Evolutionary conservation across 352 stramenopile genomes (phyloP).

Genomic region (Phytophthora podocarpi): DNA sequence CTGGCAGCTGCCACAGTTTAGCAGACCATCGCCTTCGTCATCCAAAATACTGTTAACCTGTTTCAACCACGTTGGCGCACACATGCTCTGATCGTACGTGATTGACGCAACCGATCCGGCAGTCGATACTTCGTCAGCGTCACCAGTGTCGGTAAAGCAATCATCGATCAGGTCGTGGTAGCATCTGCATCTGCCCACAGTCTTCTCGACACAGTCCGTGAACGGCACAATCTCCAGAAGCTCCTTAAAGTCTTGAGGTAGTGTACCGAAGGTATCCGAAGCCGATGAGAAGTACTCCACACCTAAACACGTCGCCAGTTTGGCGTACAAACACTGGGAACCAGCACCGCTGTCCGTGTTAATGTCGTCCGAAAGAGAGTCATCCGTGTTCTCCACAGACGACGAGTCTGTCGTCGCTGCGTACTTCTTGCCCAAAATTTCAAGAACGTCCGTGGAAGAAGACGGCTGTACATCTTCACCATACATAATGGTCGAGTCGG

Average conservation of each 20-base stretch:
- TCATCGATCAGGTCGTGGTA: slow-evolving; percentile 53
- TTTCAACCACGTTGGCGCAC: slow-evolving; percentile 51
- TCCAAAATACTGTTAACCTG: slow-evolving; percentile 60
- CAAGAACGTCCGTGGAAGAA: slow-evolving; percentile 21
- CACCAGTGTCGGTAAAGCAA: slow-evolving; percentile 50
- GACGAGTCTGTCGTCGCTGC: slow-evolving; percentile 33
- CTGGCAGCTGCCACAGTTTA: slow-evolving; percentile 80
- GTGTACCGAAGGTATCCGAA: slow-evolving; percentile 56
- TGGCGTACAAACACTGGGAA: slow-evolving; percentile 68
- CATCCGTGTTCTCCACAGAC: slow-evolving; percentile 32
- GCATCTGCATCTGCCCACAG: slow-evolving; percentile 47
- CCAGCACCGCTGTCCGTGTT: slow-evolving; percentile 25
- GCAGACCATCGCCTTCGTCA: slow-evolving; percentile 45
- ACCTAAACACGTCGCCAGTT: slow-evolving; percentile 72
- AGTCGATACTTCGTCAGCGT: slow-evolving; percentile 45
- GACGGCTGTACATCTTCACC: slow-evolving; percentile 55
- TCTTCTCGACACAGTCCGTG: slow-evolving; percentile 43
- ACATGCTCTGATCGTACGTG: slow-evolving; percentile 64
- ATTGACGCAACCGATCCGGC: slow-evolving; percentile 26
- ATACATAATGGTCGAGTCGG: slow-evolving; percentile 81
- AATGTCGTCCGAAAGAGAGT: slow-evolving; percentile 34
- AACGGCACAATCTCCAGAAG: slow-evolving; percentile 58
- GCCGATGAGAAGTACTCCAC: slow-evolving; percentile 50
- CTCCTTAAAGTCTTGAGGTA: slow-evolving; percentile 76
- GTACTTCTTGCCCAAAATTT: slow-evolving; percentile 69